Base-by-base conservation (phyloP, 805 yeast species). In the Lipomyces mesembrius region DNA sequence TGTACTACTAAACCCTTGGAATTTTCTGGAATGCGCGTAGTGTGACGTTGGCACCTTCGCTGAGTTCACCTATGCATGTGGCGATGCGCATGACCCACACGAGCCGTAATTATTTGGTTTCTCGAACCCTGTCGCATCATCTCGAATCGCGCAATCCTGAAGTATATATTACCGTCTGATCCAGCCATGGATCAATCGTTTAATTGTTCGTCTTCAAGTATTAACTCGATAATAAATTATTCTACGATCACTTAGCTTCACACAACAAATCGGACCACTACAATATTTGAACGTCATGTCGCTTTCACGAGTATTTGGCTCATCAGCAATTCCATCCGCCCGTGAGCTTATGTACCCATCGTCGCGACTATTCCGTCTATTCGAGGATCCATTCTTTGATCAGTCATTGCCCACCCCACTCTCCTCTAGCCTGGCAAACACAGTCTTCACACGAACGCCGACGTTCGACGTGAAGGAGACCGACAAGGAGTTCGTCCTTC, bases 401-500 rank as follows among this genome's bases (percentile, higher is more conserved):
- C 20, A 17, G 37, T 20, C 25, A 12, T 49, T 46, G 1, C 39
- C 52, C 29, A 35, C 53, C 7, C 39, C 43, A 3, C 22, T 29
- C 39, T 25, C 49, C 6, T 27, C 35, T 1, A 27, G 49, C n/a
- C 17, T 62, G 53, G 59, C 46, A 17, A 60, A 62, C 60, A 35
- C 68, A 3, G 61, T 37, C 32, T 56, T 57, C 49, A 22, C 68
- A 22, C 65, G 68, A 27, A 56, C 62, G n/a, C 70, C 70, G 27
- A 25, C 65, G 29, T 67, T 67, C 27, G 70, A 67, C 37, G 59
- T 67, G 34, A 56, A 57, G 58, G 70, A 67, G 29, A 67, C 70
- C 11, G 63, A 57, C n/a, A 61, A 35, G 17, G 57, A 57, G 25
- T 67, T 46, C 37, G 20, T 64, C 9, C 62, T 67, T 7, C 63